A percentile compares a stretch with the other conserved stretches of the same genome.
phyloP scores from a whole-genome alignment of 257 asterid genomes.

The Solanum arcanum region DNA sequence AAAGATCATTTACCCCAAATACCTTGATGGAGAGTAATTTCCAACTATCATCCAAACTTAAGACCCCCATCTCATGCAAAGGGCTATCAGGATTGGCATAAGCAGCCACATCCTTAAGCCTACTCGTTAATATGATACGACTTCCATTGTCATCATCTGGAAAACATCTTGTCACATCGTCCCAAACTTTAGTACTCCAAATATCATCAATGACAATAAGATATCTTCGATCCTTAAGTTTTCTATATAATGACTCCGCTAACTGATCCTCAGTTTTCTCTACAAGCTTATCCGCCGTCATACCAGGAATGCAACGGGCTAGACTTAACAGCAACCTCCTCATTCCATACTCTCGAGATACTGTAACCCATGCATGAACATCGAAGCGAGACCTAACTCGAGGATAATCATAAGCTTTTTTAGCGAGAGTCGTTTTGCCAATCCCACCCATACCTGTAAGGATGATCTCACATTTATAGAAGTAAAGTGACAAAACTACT shows the following conservation, averaged over 20 bases:
- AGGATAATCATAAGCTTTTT: conserved; percentile 16
- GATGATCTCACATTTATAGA: not conserved
- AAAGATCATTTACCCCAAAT: conserved; percentile 1
- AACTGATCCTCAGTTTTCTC: conserved; percentile 9
- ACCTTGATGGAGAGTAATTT: conserved; percentile 13
- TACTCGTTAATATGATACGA: conserved; percentile 23
- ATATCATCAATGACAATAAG: conserved; percentile 28
- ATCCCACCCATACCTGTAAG: not conserved
- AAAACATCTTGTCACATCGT: conserved; percentile 14
- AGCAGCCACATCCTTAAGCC: conserved; percentile 9
- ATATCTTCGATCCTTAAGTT: conserved; percentile 18
- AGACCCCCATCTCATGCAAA: conserved; percentile 16
- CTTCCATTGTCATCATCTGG: conserved; percentile 29
- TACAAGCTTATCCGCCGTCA: not conserved
- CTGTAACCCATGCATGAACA: conserved; percentile 22
- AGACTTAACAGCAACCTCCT: conserved; percentile 10
- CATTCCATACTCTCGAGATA: conserved; percentile 13
- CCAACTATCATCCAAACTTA: conserved; percentile 25
- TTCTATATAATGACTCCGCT: conserved; percentile 12
- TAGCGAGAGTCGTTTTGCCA: conserved; percentile 22
- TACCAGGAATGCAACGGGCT: conserved; percentile 2
- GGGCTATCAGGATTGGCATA: conserved; percentile 1
- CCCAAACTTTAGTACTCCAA: conserved; percentile 16
- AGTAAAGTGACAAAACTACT: not conserved
- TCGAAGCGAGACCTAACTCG: conserved; percentile 13